phyloP scores from a whole-genome alignment of 208 protist genomes.

The Trypanosoma boissoni region DNA sequence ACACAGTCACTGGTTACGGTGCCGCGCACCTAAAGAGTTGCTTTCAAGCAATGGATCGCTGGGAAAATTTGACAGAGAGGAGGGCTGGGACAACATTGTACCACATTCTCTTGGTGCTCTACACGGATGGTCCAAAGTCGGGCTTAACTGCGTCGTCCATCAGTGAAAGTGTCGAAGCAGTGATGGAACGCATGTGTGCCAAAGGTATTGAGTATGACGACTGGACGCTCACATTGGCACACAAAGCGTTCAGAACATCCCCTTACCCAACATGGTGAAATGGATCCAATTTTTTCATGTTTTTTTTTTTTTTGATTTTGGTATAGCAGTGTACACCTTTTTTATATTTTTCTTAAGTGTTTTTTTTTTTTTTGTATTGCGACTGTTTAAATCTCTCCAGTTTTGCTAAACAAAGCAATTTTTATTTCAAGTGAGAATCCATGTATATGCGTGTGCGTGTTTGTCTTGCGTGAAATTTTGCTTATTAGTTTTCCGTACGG shows the following conservation, averaged over 20 bases:
- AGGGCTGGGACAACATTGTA: slow-evolving; percentile 7
- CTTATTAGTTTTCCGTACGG: too few species aligned
- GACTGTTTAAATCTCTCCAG: too few species aligned
- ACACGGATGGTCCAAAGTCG: slow-evolving; percentile 17
- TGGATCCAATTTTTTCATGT: not conserved
- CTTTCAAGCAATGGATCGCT: slow-evolving; percentile 15
- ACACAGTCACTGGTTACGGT: slow-evolving; percentile 19
- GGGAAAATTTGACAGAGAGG: slow-evolving; percentile 14
- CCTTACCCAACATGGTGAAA: slow-evolving; percentile 11
- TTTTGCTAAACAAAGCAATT: too few species aligned
- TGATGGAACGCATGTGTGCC: slow-evolving; percentile 19
- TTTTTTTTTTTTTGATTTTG: too few species aligned
- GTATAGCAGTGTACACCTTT: too few species aligned
- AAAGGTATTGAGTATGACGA: slow-evolving; percentile 24
- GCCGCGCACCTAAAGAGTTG: slow-evolving; percentile 9
- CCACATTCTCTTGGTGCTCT: slow-evolving; percentile 20
- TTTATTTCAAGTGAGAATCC: too few species aligned
- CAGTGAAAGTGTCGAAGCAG: slow-evolving; percentile 16
- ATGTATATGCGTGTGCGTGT: too few species aligned
- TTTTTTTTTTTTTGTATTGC: too few species aligned
- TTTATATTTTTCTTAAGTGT: too few species aligned
- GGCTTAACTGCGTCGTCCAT: slow-evolving; percentile 16
- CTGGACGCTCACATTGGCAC: slow-evolving; percentile 23
- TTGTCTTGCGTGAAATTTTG: too few species aligned
- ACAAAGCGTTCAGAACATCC: slow-evolving; percentile 19